These are phyloP conservation scores for Bruguiera parviflora DNA, from an alignment of 345 rosid genomes.

Conservation along the genomic window DNA sequence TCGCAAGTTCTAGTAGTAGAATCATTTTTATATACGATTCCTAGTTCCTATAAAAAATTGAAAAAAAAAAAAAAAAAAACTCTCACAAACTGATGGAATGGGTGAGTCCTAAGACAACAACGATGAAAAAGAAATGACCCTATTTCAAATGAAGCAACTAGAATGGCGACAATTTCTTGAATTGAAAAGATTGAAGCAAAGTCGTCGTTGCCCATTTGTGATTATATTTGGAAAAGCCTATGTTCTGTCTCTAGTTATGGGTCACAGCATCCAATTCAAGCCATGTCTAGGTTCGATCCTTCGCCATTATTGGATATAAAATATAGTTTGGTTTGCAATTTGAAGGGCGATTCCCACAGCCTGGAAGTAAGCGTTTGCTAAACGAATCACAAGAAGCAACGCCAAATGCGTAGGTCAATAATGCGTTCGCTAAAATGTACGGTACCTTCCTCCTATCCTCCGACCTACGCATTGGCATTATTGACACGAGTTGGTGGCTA, in stretches of 20 bases:
- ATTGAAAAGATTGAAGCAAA: not conserved
- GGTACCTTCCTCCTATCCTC: not conserved
- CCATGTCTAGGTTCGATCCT: no score
- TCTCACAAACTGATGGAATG: not conserved
- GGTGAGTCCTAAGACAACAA: not conserved
- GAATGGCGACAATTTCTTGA: not conserved
- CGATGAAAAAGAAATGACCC: not conserved
- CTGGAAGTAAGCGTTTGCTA: conserved; percentile 16
- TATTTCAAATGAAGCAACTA: not conserved
- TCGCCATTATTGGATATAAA: no score
- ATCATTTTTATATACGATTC: no score
- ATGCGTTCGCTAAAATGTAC: no score
- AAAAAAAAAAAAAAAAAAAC: not conserved
- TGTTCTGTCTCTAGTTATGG: not conserved
- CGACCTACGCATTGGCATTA: conserved; percentile 7
- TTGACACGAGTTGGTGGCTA: conserved; percentile 26
- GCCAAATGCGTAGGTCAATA: no score
- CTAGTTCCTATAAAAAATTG: not conserved
- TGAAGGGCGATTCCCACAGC: conserved; percentile 17
- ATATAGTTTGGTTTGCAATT: no score
- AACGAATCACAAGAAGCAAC: not conserved
- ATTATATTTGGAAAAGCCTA: not conserved
- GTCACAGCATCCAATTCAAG: no score
- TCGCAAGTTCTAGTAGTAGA: no score
- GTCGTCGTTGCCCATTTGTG: not conserved